Evolutionary conservation across 2,329 filamentous ascomycete genomes (phyloP).

Genomic region (Trichoderma oligosporum): DNA sequence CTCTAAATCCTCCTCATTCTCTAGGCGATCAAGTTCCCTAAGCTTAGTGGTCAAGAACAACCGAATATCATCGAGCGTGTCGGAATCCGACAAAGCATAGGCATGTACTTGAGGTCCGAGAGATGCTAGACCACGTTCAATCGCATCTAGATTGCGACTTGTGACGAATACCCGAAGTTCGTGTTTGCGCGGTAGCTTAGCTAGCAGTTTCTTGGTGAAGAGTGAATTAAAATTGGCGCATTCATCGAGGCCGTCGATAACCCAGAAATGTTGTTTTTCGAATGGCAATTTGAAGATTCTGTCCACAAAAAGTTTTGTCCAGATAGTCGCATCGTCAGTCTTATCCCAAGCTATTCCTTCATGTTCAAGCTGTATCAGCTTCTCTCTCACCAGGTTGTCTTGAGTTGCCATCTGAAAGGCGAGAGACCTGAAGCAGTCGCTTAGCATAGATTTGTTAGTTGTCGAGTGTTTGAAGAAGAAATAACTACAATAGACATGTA

Average conservation of each 20-base stretch:
- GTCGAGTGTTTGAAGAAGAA: slow-evolving; percentile 7
- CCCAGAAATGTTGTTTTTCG: background rate
- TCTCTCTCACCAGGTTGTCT: background rate
- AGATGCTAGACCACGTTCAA: background rate
- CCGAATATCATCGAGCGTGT: background rate
- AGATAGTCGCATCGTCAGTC: background rate
- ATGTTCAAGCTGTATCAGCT: background rate
- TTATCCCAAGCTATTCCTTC: background rate
- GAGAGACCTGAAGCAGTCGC: background rate
- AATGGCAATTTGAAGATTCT: background rate
- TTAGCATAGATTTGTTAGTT: background rate
- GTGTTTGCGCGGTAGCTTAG: background rate
- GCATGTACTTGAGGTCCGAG: background rate
- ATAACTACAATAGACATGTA: background rate
- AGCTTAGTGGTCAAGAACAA: background rate
- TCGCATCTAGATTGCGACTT: slow-evolving; percentile 1
- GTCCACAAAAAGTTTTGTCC: slow-evolving; percentile 15
- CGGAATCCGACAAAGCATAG: background rate
- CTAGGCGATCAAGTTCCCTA: background rate
- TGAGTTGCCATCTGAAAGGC: slow-evolving; percentile 11
- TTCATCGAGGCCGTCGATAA: slow-evolving; percentile 5
- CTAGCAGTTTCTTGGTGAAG: background rate
- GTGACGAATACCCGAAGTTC: slow-evolving; percentile 3
- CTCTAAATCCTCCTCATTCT: background rate
- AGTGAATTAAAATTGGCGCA: background rate